A percentile compares a stretch with the other conserved stretches of the same genome.
phyloP scores from a whole-genome alignment of 306 rosid genomes.

The Carpinus viminea region DNA sequence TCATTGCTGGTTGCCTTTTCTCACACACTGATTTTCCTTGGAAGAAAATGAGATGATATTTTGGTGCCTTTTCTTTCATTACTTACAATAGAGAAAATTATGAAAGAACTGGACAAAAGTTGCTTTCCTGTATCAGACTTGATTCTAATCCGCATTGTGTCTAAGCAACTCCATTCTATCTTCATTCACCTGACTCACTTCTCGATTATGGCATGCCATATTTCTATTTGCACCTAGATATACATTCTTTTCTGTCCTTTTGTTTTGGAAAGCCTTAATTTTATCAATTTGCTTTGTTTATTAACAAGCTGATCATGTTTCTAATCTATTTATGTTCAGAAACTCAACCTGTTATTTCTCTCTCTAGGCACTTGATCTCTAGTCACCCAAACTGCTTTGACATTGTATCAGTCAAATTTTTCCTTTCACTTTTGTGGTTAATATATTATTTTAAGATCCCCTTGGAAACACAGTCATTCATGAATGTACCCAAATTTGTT shows the following conservation, averaged over 20 bases:
- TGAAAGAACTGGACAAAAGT: neutral
- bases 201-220: neutral
- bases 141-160: neutral
- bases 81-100: neutral
- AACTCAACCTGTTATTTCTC: neutral
- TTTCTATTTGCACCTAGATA: neutral
- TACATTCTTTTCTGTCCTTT: neutral
- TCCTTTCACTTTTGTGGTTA: neutral
- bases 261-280: conserved; percentile 1
- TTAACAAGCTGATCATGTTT: neutral
- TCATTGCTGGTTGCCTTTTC: neutral
- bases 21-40: neutral
- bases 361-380: neutral
- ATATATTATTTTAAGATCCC: neutral
- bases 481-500: neutral
- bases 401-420: neutral
- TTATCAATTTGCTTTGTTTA: neutral
- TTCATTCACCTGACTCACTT: neutral
- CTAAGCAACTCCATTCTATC: neutral
- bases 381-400: neutral
- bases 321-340: neutral
- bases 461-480: neutral
- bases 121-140: neutral
- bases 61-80: neutral
- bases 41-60: neutral